phyloP scores from a whole-genome alignment of 1,284 basidiomycete species.

The Marasmius tenuissimus region DNA sequence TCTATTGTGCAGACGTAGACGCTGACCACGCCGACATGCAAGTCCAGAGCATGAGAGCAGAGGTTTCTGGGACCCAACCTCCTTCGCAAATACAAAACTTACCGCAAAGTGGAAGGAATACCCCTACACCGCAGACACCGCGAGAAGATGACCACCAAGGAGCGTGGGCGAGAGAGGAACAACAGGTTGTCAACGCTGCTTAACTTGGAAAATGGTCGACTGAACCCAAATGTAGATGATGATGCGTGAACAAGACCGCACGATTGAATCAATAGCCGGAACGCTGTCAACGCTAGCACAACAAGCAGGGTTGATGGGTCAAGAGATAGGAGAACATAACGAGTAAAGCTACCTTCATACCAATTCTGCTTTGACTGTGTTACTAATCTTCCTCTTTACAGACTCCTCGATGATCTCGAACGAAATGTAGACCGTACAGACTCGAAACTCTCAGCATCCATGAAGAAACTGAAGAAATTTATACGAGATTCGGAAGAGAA shows the following conservation, averaged over 20 bases:
- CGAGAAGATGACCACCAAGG: constrained; percentile 61
- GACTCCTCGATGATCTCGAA: constrained; percentile 84
- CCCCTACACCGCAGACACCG: constrained; percentile 13
- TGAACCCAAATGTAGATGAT: constrained; percentile 58
- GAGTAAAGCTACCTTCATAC: constrained; percentile 48
- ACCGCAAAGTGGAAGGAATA: constrained; percentile 13
- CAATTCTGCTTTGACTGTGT: no score
- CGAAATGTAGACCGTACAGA: constrained; percentile 74
- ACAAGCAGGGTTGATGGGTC: constrained; percentile 90
- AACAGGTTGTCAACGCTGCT: constrained; percentile 53
- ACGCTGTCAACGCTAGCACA: constrained; percentile 79
- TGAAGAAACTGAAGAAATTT: constrained; percentile 77
- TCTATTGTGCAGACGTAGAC: neutral
- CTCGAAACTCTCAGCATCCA: constrained; percentile 66
- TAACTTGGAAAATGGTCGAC: neutral
- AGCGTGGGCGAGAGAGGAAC: constrained; percentile 82
- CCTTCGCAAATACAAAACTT: constrained; percentile 14
- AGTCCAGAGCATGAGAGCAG: constrained; percentile 70
- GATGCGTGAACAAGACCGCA: constrained; percentile 82
- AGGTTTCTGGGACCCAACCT: constrained; percentile 33
- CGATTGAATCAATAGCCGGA: constrained; percentile 82
- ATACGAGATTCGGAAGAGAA: constrained; percentile 78
- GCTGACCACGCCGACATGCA: constrained; percentile 29
- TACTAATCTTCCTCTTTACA: constrained; percentile 27
- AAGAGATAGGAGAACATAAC: constrained; percentile 84